Evolutionary conservation across 1,284 basidiomycete genomes (phyloP).

Genomic region (Heterobasidion irregulare): DNA sequence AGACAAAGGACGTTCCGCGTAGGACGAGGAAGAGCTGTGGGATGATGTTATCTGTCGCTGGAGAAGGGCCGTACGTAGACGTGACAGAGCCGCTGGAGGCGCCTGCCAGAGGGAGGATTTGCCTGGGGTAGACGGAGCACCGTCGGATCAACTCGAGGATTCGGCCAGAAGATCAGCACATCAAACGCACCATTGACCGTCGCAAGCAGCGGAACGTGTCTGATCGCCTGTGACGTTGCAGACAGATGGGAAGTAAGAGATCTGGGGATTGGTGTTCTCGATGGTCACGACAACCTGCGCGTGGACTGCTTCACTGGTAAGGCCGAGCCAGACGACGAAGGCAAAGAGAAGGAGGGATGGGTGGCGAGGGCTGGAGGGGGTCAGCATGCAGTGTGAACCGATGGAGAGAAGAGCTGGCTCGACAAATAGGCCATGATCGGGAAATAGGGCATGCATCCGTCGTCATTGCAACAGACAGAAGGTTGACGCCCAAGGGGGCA

Average conservation of each 20-base stretch:
- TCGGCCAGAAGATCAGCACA: too few species aligned
- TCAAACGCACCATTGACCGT: constrained; percentile 19
- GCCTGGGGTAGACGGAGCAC: constrained; percentile 11
- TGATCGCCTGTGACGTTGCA: constrained; percentile 14
- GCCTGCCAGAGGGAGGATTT: constrained; percentile 13
- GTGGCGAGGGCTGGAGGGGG: background rate
- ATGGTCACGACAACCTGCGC: constrained; percentile 17
- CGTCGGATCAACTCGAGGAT: too few species aligned
- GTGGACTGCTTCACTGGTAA: constrained; percentile 3
- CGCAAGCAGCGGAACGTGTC: constrained; percentile 12
- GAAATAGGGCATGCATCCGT: background rate
- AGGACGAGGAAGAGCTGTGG: constrained; percentile 23
- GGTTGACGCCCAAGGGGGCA: constrained; percentile 1
- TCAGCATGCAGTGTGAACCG: constrained; percentile 9
- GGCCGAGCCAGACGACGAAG: background rate
- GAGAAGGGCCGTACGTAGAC: constrained; percentile 19
- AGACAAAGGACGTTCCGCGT: constrained; percentile 16
- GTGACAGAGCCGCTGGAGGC: constrained; percentile 18
- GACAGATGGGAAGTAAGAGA: constrained; percentile 20
- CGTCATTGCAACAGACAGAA: constrained; percentile 9
- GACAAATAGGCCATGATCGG: background rate
- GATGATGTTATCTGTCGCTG: constrained; percentile 14
- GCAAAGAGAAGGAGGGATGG: constrained; percentile 6
- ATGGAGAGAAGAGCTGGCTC: constrained; percentile 2
- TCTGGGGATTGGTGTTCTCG: constrained; percentile 19